Percentiles rank a stretch among this genome's conserved stretches.
Conservation (phyloP, 306 rosid genomes). For the Vigna trinervia region DNA sequence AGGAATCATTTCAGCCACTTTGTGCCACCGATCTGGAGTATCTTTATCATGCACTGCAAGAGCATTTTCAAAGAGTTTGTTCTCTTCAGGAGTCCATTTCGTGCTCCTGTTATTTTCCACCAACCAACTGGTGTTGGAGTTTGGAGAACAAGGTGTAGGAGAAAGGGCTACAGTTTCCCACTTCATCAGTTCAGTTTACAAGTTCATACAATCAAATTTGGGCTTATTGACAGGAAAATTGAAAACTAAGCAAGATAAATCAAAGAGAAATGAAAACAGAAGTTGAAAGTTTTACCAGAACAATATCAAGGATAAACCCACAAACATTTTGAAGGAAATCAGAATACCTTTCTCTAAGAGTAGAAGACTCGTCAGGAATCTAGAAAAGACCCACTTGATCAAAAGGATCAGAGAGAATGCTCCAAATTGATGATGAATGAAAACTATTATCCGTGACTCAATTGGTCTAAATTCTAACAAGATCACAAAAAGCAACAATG, state of each 20-base stretch:
- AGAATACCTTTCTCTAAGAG: constrained; percentile 57
- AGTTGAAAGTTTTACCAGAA: constrained; percentile 56
- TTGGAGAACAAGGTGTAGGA: constrained; percentile 50
- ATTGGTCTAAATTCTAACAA: constrained; percentile 35
- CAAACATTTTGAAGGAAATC: constrained; percentile 72
- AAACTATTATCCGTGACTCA: constrained; percentile 32
- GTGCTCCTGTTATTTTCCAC: constrained; percentile 52
- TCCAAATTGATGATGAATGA: constrained; percentile 42
- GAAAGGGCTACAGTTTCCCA: constrained; percentile 71
- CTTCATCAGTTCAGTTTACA: constrained; percentile 57
- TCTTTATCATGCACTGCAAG: constrained; percentile 81
- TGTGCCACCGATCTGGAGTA: constrained; percentile 83
- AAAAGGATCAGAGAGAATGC: constrained; percentile 49
- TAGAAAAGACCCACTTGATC: constrained; percentile 62
- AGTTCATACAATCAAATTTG: constrained; percentile 41
- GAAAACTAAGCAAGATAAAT: constrained; percentile 44
- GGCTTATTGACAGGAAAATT: background rate
- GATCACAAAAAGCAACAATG: constrained; percentile 23
- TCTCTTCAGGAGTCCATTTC: constrained; percentile 81
- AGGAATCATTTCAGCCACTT: constrained; percentile 83
- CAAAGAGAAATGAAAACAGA: constrained; percentile 40
- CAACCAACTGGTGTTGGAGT: constrained; percentile 54
- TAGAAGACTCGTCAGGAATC: constrained; percentile 62
- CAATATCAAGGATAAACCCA: constrained; percentile 57
- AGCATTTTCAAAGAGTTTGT: constrained; percentile 90